Conservation (phyloP, 2,329 filamentous ascomycete species). For the Hypomyces perniciosus region DNA sequence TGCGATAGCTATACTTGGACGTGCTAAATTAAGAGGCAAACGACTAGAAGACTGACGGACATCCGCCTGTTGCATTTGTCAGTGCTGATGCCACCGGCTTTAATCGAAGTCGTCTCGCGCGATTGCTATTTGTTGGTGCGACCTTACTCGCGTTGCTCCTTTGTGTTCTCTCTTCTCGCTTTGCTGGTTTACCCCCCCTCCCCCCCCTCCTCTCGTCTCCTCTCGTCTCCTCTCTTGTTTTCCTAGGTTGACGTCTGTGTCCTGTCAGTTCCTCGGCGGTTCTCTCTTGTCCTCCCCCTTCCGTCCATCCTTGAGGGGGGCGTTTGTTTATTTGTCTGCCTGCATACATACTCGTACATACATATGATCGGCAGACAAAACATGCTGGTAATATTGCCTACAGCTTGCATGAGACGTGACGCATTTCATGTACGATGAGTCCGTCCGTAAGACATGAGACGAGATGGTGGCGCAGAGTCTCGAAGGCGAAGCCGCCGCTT, state of each 20-base stretch:
- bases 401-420: background rate
- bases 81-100: background rate
- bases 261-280: constrained; percentile 10
- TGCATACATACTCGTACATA: background rate
- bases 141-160: background rate
- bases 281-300: constrained; percentile 4
- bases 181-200: background rate
- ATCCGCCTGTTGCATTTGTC: background rate
- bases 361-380: background rate
- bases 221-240: background rate
- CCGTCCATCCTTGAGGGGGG: background rate
- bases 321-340: background rate
- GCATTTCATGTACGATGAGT: background rate
- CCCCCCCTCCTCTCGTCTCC: constrained; percentile 11
- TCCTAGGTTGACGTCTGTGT: background rate
- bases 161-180: constrained; percentile 2
- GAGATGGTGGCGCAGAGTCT: too few relatives aligned
- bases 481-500: background rate
- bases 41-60: background rate
- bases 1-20: too few relatives aligned
- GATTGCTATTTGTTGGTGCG: background rate
- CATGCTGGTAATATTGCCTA: background rate
- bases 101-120: background rate
- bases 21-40: background rate
- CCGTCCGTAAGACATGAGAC: background rate